Evolutionary conservation across 192 early-diverging fungal genomes (phyloP), one percentile per base, ranked within the genome.

Genomic region (Coemansia sp.): DNA sequence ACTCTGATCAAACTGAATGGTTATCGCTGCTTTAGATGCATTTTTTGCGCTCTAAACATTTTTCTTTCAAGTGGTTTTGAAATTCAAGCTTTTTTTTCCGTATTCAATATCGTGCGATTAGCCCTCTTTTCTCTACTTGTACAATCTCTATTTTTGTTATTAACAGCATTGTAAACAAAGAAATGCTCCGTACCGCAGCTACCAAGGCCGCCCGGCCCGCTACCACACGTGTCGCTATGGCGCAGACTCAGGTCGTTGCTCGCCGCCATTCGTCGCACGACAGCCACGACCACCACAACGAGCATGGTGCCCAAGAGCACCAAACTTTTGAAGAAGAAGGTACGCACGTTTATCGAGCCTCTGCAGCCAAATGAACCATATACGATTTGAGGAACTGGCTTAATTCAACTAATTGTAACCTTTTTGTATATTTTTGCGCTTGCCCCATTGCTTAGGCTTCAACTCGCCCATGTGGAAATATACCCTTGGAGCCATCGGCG

Each of bases 391-490:
- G n/a, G n/a, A n/a, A n/a, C n/a, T n/a, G n/a, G n/a, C n/a, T n/a
- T 56, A 18, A 50, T 3, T 3, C 51, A 1, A 52, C 16, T 6
- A 20, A 52, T 12, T 66, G 8, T 58, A n/a, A 16, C 33, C 32
- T 60, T 45, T 45, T 7, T 45, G 42, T 7, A 38, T 38, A 3
- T 45, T 11, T 7, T 45, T n/a, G n/a, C n/a, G n/a, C n/a, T n/a
- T n/a, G n/a, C n/a, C n/a, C n/a, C n/a, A n/a, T n/a, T n/a, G n/a
- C n/a, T 14, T 69, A 75, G 72, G 66, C 14, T 80, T 80, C 40
- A 65, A 42, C 56, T 75, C 72, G 55, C 77, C 77, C 12, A 4
- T 71, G 55, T 80, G 77, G 77, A 80, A 80, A 64, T 80, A 80
- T 63, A 38, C 61, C 7, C 48, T 81, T 12, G 73, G 72, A 11